Percentiles rank a stretch among this genome's conserved stretches.
These are phyloP conservation scores for Teratosphaeria nubilosa DNA, from an alignment of 2,329 filamentous ascomycete genomes.

Conservation along the genomic window DNA sequence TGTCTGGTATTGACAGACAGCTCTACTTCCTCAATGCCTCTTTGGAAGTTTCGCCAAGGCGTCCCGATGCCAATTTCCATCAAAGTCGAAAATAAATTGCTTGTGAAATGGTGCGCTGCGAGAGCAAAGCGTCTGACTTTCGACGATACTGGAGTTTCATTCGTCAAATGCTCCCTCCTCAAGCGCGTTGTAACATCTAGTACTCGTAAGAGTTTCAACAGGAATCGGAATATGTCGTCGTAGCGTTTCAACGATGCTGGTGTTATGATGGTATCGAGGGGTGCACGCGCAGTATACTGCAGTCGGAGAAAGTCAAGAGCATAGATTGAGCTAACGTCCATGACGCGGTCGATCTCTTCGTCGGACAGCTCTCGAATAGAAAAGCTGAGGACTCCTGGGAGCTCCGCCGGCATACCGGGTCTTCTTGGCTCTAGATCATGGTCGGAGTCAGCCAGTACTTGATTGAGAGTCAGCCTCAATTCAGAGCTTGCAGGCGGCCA, in stretches of 20 bases:
- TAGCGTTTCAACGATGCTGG: constrained; percentile 63
- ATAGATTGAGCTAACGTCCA: constrained; percentile 71
- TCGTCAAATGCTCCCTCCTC: background rate
- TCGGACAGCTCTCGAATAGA: constrained; percentile 69
- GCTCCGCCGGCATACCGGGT: constrained; percentile 14
- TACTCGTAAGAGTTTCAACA: constrained; percentile 70
- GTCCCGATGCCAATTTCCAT: constrained; percentile 66
- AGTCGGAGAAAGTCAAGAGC: constrained; percentile 89
- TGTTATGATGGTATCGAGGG: constrained; percentile 66
- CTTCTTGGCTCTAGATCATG: constrained; percentile 16
- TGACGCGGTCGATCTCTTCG: constrained; percentile 70
- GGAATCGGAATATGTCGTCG: constrained; percentile 70
- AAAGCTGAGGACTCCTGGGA: constrained; percentile 49
- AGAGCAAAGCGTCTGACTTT: constrained; percentile 46
- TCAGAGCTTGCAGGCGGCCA: constrained; percentile 96
- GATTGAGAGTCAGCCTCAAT: constrained; percentile 78
- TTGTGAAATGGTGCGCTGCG: constrained; percentile 72
- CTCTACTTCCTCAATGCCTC: constrained; percentile 55
- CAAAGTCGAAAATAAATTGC: constrained; percentile 63
- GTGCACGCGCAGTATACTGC: constrained; percentile 66
- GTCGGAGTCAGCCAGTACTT: constrained; percentile 70
- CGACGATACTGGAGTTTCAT: no score
- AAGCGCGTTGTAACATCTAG: constrained; percentile 41
- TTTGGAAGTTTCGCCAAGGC: constrained; percentile 63
- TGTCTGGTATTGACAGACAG: constrained; percentile 42